Base-by-base conservation (phyloP, 1,139 yeast species). In the Pichia sp. region DNA sequence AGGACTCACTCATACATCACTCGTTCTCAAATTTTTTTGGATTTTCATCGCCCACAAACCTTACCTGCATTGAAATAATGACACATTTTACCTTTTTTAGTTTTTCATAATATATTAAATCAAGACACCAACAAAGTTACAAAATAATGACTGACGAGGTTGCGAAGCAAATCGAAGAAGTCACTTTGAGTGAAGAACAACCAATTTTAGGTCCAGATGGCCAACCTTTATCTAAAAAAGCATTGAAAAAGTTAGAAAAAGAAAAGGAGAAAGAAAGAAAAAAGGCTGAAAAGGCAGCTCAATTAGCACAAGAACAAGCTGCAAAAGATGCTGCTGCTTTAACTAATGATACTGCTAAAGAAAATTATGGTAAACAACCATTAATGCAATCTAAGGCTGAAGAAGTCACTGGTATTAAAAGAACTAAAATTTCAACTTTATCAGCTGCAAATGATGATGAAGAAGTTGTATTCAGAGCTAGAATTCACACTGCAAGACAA, bases 171-270 rank as follows among this genome's bases (percentile, higher is more conserved):
- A 55, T 58, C 24, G 59, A 59, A 45, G 47, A 56, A 12, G 47
- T 60, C 28, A 47, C 54, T 9, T 31, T 58, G 27, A 47, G 48
- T 11, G 50, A 47, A 10, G 61, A 57, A 40, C 57, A 52, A 16
- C 41, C 41, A 33, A 50, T 60, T 23, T 49, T 63, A n/a, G 66
- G 65, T 26, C 60, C 62, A 27, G 97, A 92, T 65, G 98, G 98
- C 37, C 85, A 81, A 68, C 98, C 98, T 42, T 72, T 92, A 58
- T 87, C 97, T 51, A 92, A 92, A 69, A 92, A 89, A 65, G 98
- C 96, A 2, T 73, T 92, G 59, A 92, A 92, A 75, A 92, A 92
- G 71, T 77, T 92, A 52, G 95, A 87, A 64, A 92, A 92, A 65
- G 97, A 90, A 66, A 78, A 79, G 60, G 96, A 87, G 67, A 92